phyloP scores from a whole-genome alignment of 2,329 filamentous ascomycete species.

The Coniosporium tulheliwenetii region DNA sequence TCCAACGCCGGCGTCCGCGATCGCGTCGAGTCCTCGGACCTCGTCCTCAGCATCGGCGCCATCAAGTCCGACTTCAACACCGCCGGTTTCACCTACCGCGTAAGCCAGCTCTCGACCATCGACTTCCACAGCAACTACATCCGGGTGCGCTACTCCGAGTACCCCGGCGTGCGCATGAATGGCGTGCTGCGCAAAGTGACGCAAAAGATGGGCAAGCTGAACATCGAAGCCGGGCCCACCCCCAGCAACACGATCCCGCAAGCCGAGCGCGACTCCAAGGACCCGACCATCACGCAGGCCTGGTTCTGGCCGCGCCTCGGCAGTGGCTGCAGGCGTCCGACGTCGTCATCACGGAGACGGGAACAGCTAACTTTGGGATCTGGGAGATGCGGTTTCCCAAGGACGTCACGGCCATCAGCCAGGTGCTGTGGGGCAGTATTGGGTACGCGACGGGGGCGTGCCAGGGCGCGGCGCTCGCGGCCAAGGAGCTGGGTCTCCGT shows the following conservation, averaged over 20 bases:
- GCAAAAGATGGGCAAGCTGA: constrained; percentile 40
- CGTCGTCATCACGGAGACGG: constrained; percentile 73
- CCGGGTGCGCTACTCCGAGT: constrained; percentile 62
- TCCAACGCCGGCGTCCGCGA: constrained; percentile 49
- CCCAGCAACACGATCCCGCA: constrained; percentile 35
- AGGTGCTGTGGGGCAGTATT: constrained; percentile 58
- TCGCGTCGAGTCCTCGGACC: constrained; percentile 51
- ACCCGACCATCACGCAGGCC: constrained; percentile 45
- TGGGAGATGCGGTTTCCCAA: constrained; percentile 70
- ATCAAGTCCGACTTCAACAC: constrained; percentile 71
- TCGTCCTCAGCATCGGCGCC: constrained; percentile 55
- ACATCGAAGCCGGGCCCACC: constrained; percentile 36
- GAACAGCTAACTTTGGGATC: constrained; percentile 77
- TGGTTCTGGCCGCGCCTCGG: constrained; percentile 64
- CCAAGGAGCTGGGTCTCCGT: constrained; percentile 44
- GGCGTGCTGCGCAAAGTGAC: constrained; percentile 61
- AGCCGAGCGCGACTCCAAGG: constrained; percentile 13
- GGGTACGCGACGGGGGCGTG: constrained; percentile 48
- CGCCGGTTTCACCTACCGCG: constrained; percentile 65
- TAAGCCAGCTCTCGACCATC: constrained; percentile 62
- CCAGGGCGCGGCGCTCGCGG: constrained; percentile 58
- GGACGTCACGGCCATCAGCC: constrained; percentile 64
- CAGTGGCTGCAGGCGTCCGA: constrained; percentile 58
- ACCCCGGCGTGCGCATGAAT: constrained; percentile 62
- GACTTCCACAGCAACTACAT: constrained; percentile 65